Percentiles rank a stretch among this genome's conserved stretches.
These are phyloP conservation scores for Lentinula sp. DNA, from an alignment of 768 basidiomycete genomes.

Conservation along the genomic window DNA sequence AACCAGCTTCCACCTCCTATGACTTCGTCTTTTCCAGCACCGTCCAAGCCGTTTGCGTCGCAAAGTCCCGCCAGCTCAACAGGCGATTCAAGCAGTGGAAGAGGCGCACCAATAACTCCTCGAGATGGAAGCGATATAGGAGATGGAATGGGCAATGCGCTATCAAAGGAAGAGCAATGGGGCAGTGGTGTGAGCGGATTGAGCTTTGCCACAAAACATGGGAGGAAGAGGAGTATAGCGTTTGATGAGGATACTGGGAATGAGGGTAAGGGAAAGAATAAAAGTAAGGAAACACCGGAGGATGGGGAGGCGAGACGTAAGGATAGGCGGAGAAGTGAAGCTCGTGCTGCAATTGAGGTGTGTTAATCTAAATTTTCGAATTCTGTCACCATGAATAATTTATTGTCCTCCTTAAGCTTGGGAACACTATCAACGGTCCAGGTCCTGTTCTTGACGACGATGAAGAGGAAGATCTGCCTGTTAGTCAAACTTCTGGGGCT, in stretches of 20 bases:
- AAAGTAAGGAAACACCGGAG: slow-evolving; percentile 32
- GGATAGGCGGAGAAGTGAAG: slow-evolving; percentile 74
- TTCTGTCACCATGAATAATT: slow-evolving; percentile 5
- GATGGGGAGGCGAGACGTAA: slow-evolving; percentile 53
- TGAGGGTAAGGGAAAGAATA: slow-evolving; percentile 14
- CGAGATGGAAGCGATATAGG: slow-evolving; percentile 69
- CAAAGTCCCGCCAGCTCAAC: slow-evolving; percentile 82
- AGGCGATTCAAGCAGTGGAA: slow-evolving; percentile 77
- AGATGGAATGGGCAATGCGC: slow-evolving; percentile 13
- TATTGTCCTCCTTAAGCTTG: slow-evolving; percentile 46
- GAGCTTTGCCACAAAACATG: slow-evolving; percentile 9
- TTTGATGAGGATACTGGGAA: slow-evolving; percentile 46
- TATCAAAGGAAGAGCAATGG: slow-evolving; percentile 17
- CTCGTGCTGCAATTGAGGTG: slow-evolving; percentile 86
- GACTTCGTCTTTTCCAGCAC: slow-evolving; percentile 9
- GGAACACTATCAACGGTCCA: slow-evolving; percentile 81
- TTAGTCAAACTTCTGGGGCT: slow-evolving; percentile 32
- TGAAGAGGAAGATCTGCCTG: slow-evolving; percentile 43
- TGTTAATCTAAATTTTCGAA: slow-evolving; percentile 16
- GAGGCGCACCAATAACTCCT: slow-evolving; percentile 64
- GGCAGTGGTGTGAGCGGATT: slow-evolving; percentile 31
- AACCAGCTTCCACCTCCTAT: background rate
- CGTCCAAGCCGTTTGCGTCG: slow-evolving; percentile 53
- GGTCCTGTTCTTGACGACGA: slow-evolving; percentile 55
- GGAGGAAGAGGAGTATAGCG: slow-evolving; percentile 58